Base-by-base conservation (phyloP, 371 early-diverging fungal species). In the Apophysomyces trapeziformis region DNA sequence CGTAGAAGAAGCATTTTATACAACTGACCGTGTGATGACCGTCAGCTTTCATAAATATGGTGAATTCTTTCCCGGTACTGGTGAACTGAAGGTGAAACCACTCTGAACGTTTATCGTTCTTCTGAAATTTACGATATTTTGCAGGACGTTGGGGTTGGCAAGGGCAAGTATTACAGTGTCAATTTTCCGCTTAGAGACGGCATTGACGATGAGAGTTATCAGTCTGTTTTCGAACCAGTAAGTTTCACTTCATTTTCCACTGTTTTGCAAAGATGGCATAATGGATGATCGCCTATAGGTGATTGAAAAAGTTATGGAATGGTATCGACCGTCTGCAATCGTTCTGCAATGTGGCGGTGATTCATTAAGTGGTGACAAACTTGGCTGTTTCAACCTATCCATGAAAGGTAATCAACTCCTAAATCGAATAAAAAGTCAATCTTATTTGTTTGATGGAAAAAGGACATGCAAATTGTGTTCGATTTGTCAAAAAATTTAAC, bases 271-370 rank as follows among this genome's bases (percentile, higher is more conserved):
- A 32, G 37, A 7, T 11, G 8, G 32, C 21, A 58, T 46, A n/a
- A 44, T n/a, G 47, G 32, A 32, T 38, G 2, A 66, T 57, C 47
- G 4, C 57, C 21, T 9, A 9, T 35, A 83, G 85, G 87, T 98
- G 36, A 90, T 98, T 75, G 85, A 90, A 38, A 85, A 90, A 67
- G 93, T 99, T 13, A 95, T 99, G 85, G 95, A 96, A 38, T 88
- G 89, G 83, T 99, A 93, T 81, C 85, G 90, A 38, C 99, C 99
- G 14, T 92, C 92, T 39, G 99, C 93, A 0, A 89, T 99, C 59
- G 97, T 99, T n/a, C 73, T 99, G 71, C 99, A 99, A 80, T 98
- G 98, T 78, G 99, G 99, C 63, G 98, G 99, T 4, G 99, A 99
- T 74, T 99, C 99, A 11, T 80, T 99, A n/a, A 92, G 95, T 45